A percentile compares a stretch with the other conserved stretches of the same genome.
These are phyloP conservation scores for Mycena indigotica DNA, from an alignment of 768 basidiomycete species.

Conservation along the genomic window DNA sequence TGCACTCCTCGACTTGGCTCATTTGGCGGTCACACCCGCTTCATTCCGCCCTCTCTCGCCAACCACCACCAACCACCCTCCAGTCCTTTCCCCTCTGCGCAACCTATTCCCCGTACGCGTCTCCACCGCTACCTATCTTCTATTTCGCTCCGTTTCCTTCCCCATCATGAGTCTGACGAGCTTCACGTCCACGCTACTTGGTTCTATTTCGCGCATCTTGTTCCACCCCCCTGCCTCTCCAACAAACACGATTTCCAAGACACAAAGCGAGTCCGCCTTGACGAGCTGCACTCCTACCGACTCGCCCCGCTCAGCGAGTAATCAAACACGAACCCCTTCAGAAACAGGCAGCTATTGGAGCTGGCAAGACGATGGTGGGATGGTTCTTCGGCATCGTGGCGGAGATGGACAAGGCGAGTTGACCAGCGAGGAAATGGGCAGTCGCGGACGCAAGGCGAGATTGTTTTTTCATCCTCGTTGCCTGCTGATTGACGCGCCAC, in stretches of 20 bases:
- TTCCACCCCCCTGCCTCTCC: background rate
- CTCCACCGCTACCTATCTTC: background rate
- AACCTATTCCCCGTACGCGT: background rate
- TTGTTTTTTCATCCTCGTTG: background rate
- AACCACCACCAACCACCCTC: conserved; percentile 1
- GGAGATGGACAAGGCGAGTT: background rate
- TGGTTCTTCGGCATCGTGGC: conserved; percentile 6
- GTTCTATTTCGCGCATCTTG: conserved; percentile 21
- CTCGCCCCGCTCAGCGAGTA: conserved; percentile 6
- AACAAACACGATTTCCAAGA: background rate
- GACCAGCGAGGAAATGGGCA: background rate
- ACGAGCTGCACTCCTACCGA: background rate
- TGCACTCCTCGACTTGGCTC: background rate
- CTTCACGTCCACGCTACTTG: conserved; percentile 18
- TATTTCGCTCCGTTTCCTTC: too few species aligned
- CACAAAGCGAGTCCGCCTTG: conserved; percentile 13
- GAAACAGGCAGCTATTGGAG: conserved; percentile 16
- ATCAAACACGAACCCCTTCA: too few species aligned
- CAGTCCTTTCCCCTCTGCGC: background rate
- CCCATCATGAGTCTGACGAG: too few species aligned
- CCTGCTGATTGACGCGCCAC: background rate
- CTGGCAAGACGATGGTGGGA: conserved; percentile 7
- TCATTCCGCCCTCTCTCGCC: background rate
- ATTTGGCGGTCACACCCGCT: too few species aligned
- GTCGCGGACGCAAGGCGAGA: conserved; percentile 13